These are phyloP conservation scores for Sugiyamaella japonica DNA, from an alignment of 1,139 yeast species.

Conservation along the genomic window DNA sequence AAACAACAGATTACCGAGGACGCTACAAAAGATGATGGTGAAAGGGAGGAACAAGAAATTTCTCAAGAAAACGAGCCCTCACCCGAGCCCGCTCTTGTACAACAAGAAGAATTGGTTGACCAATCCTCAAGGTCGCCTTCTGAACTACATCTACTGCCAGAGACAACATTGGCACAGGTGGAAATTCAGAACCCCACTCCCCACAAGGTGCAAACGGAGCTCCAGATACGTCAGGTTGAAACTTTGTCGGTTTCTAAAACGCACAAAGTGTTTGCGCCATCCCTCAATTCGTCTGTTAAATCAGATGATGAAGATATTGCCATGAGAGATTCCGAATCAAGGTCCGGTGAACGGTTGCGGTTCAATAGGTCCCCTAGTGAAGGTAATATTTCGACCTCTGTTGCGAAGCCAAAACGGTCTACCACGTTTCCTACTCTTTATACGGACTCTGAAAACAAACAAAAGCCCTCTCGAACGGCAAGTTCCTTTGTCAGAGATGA, in stretches of 20 bases:
- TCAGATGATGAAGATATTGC: background rate
- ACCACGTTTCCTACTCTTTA: background rate
- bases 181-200: background rate
- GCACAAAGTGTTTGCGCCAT: background rate
- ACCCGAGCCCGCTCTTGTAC: background rate
- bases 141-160: background rate
- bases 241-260: background rate
- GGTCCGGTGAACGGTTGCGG: background rate
- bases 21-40: slow-evolving; percentile 1
- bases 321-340: background rate
- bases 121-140: background rate
- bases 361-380: background rate
- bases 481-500: background rate
- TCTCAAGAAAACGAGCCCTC: background rate
- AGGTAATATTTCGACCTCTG: background rate
- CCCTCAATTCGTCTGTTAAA: background rate
- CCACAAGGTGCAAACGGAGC: background rate
- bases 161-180: background rate
- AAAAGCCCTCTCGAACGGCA: background rate
- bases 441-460: background rate
- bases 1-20: slow-evolving; percentile 2
- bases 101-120: background rate
- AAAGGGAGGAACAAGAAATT: slow-evolving; percentile 4
- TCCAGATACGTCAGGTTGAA: background rate
- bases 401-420: background rate